Evolutionary conservation across 768 basidiomycete genomes (phyloP).

Genomic region (Boletales sp.): DNA sequence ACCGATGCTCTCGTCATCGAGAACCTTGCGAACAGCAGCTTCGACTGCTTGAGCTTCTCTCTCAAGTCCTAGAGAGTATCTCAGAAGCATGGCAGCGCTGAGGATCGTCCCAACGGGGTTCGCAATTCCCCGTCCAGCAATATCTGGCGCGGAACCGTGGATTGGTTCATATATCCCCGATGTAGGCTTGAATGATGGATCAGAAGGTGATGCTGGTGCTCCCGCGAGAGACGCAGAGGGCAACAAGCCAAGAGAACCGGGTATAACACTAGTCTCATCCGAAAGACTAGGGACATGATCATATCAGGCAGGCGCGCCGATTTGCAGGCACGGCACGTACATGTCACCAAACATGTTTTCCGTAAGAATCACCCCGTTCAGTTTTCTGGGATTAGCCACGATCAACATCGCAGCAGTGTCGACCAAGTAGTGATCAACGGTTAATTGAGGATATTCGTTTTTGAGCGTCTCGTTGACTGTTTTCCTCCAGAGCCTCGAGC

Average conservation of each 20-base stretch:
- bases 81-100: conserved; percentile 87
- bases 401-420: conserved; percentile 97
- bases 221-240: conserved; percentile 96
- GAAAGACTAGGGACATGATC: conserved; percentile 60
- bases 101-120: conserved; percentile 96
- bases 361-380: conserved; percentile 93
- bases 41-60: conserved; percentile 84
- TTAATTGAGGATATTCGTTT: conserved; percentile 84
- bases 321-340: conserved; percentile 45
- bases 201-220: conserved; percentile 57
- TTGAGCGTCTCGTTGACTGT: conserved; percentile 82
- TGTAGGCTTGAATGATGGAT: conserved; percentile 68
- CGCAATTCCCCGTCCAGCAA: conserved; percentile 90
- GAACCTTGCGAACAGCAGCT: conserved; percentile 81
- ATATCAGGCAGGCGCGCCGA: conserved; percentile 2
- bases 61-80: conserved; percentile 91
- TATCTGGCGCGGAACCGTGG: conserved; percentile 92
- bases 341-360: conserved; percentile 98
- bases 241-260: conserved; percentile 92
- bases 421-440: conserved; percentile 87
- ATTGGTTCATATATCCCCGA: conserved; percentile 96
- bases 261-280: conserved; percentile 95
- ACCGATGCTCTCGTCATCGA: conserved; percentile 67
- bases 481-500: conserved; percentile 90
- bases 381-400: conserved; percentile 81